phyloP scores from a whole-genome alignment of 306 rosid species.

The Vicia sativa region DNA sequence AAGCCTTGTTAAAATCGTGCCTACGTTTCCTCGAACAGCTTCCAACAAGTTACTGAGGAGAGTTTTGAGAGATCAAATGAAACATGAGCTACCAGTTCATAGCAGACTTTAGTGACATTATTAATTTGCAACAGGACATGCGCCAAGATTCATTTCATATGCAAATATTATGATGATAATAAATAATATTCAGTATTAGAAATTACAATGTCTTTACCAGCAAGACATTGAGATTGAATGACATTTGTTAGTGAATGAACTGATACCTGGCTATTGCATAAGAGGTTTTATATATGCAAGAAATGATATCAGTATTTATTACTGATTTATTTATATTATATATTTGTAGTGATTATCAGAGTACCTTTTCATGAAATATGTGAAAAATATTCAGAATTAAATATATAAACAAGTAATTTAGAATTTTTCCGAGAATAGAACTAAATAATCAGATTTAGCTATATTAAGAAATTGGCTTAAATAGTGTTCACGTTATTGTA shows the following conservation, averaged over 20 bases:
- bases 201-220: neutral
- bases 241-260: neutral
- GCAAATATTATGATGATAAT: conserved; percentile 15
- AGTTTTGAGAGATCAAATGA: conserved; percentile 84
- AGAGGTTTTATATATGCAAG: neutral
- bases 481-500: too few species aligned
- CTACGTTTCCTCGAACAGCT: conserved; percentile 76
- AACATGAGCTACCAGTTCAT: conserved; percentile 57
- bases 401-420: too few species aligned
- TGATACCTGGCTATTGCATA: neutral
- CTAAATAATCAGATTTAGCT: too few species aligned
- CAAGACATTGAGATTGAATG: neutral
- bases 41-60: conserved; percentile 86
- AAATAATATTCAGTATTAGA: neutral
- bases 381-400: too few species aligned
- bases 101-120: conserved; percentile 59
- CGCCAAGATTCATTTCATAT: conserved; percentile 5
- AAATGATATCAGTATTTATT: neutral
- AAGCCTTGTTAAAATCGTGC: conserved; percentile 56
- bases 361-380: too few species aligned
- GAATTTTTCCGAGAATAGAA: too few species aligned
- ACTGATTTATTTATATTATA: too few species aligned
- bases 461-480: too few species aligned
- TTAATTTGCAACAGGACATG: conserved; percentile 15
- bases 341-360: too few species aligned